Evolutionary conservation across 1,284 basidiomycete species (phyloP).

Genomic region (Trichosporon sp.): DNA sequence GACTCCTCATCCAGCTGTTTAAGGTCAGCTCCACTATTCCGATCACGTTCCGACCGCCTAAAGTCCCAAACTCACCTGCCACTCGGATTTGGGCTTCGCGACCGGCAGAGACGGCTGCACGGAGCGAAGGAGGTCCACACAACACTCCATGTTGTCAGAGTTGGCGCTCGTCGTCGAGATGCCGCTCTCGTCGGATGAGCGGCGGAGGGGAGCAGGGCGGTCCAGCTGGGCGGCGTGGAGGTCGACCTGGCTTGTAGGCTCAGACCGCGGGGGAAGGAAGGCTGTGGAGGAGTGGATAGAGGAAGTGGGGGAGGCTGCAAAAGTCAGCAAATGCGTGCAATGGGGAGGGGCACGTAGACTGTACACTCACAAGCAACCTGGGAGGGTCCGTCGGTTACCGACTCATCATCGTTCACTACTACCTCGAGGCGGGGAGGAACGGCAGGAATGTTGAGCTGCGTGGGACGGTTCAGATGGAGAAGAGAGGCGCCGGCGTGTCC

Average conservation of each 20-base stretch:
- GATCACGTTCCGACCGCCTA: background rate
- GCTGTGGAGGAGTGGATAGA: constrained; percentile 26
- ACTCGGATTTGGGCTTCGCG: constrained; percentile 33
- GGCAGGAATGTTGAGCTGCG: constrained; percentile 27
- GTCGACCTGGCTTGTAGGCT: constrained; percentile 28
- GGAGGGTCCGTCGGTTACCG: background rate
- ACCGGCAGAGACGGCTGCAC: constrained; percentile 20
- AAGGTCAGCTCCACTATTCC: constrained; percentile 19
- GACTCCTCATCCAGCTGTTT: constrained; percentile 41
- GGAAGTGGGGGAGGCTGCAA: constrained; percentile 26
- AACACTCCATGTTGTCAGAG: constrained; percentile 18
- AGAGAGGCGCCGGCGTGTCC: constrained; percentile 43
- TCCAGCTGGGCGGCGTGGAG: background rate
- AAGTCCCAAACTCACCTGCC: constrained; percentile 43
- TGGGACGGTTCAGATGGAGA: constrained; percentile 46
- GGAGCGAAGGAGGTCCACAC: constrained; percentile 25
- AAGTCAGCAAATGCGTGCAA: background rate
- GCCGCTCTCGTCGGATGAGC: constrained; percentile 10
- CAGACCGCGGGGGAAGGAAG: constrained; percentile 29
- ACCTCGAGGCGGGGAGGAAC: constrained; percentile 21
- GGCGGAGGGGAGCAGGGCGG: constrained; percentile 6
- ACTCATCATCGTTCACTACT: constrained; percentile 22
- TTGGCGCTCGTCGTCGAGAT: constrained; percentile 3
- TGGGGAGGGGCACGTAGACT: background rate
- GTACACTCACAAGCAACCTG: constrained; percentile 23